Conservation (phyloP, 805 yeast genomes). For the Teunomyces panamensis region DNA sequence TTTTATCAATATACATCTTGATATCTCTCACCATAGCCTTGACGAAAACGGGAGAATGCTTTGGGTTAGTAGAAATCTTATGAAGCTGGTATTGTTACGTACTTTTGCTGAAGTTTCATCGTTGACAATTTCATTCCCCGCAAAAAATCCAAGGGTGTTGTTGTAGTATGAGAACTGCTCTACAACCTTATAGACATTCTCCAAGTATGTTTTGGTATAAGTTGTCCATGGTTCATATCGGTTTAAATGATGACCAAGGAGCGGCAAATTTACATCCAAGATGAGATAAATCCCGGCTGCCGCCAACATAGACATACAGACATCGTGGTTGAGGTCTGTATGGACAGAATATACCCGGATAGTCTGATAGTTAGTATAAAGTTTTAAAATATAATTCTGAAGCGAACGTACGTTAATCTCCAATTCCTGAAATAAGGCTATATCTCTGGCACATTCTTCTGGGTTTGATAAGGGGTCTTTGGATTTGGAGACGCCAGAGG, state of each 20-base stretch:
- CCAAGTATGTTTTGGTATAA: conserved; percentile 66
- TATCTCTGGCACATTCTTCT: conserved; percentile 74
- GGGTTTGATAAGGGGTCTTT: conserved; percentile 78
- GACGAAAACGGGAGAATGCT: conserved; percentile 65
- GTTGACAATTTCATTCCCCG: conserved; percentile 88
- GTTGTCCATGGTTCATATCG: conserved; percentile 94
- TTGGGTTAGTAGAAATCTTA: neutral
- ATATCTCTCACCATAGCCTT: conserved; percentile 81
- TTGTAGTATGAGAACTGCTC: conserved; percentile 81
- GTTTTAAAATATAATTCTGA: neutral
- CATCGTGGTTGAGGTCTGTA: conserved; percentile 78
- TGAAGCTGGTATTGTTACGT: conserved; percentile 8
- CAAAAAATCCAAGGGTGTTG: conserved; percentile 87
- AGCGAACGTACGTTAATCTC: conserved; percentile 59
- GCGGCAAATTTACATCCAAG: conserved; percentile 88
- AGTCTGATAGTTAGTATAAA: conserved; percentile 40
- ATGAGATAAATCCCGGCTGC: conserved; percentile 90
- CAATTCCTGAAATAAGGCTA: conserved; percentile 72
- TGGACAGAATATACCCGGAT: conserved; percentile 85
- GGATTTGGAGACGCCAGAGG: conserved; percentile 59
- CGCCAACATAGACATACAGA: conserved; percentile 88
- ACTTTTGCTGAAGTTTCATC: conserved; percentile 64
- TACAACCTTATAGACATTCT: conserved; percentile 73
- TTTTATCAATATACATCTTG: conserved; percentile 60
- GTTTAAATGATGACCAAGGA: conserved; percentile 72